phyloP scores from a whole-genome alignment of 495 filamentous ascomycete species.

The Neurospora pannonica region DNA sequence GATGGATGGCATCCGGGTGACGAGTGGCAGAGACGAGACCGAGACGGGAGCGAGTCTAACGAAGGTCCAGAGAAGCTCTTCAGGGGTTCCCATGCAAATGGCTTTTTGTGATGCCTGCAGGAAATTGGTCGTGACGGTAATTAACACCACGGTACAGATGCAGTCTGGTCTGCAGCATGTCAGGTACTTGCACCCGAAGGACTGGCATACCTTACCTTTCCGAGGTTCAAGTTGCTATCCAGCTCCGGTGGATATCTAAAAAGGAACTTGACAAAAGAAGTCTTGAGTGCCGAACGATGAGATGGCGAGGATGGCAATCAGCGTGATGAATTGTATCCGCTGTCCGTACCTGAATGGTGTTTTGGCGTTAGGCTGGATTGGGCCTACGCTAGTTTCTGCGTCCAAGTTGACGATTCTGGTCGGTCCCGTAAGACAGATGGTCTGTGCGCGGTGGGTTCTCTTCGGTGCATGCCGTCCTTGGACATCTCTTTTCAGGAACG shows the following conservation, averaged over 20 bases:
- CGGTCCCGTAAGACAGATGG: not conserved
- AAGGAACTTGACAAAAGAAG: not conserved
- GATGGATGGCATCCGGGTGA: not conserved
- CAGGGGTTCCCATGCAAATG: not conserved
- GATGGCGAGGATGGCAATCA: not conserved
- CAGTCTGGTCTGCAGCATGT: not conserved
- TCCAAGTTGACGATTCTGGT: not conserved
- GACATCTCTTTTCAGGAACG: not conserved
- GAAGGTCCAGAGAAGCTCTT: not conserved
- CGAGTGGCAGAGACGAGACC: not conserved
- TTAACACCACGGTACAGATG: not conserved
- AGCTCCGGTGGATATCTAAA: not conserved
- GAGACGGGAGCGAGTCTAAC: not conserved
- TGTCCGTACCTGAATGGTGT: slow-evolving; percentile 3
- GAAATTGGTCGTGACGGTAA: not conserved
- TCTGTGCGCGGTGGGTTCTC: not conserved
- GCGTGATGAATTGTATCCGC: not conserved
- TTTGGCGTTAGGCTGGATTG: slow-evolving; percentile 11
- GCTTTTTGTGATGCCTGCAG: not conserved
- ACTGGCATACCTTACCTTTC: not conserved
- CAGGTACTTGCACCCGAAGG: not conserved
- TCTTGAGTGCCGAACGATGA: not conserved
- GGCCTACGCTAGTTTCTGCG: slow-evolving; percentile 11
- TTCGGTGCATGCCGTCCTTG: not conserved
- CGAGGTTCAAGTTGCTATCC: not conserved